Evolutionary conservation across 306 rosid genomes (phyloP).

Genomic region (cucumber (Cucumis sativus)): Cucumber_9930_V3 NC_026658.2:25060501-25061000

Average conservation of each 20-base stretch:
- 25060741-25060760: conserved; percentile 99
- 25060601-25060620: neutral
- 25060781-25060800: neutral
- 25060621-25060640: neutral
- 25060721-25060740: conserved; percentile 95
- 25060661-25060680: conserved; percentile 85
- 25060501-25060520: conserved; percentile 96
- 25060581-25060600: conserved; percentile 11
- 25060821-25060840: conserved; percentile 21
- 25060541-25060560: conserved; percentile 88
- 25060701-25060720: conserved; percentile 92
- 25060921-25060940: conserved; percentile 33
- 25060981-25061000: neutral
- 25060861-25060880: conserved; percentile 86
- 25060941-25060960: conserved; percentile 15
- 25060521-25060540: conserved; percentile 92
- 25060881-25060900: conserved; percentile 85
- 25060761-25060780: conserved; percentile 58
- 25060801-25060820: conserved; percentile 6
- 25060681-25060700: conserved; percentile 93
- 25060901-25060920: conserved; percentile 82
- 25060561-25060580: conserved; percentile 97
- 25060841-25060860: conserved; percentile 99
- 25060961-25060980: conserved; percentile 10
- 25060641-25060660: neutral